Evolutionary conservation across 2,329 filamentous ascomycete species (phyloP).

Genomic region (Curvularia hawaiiensis): DNA sequence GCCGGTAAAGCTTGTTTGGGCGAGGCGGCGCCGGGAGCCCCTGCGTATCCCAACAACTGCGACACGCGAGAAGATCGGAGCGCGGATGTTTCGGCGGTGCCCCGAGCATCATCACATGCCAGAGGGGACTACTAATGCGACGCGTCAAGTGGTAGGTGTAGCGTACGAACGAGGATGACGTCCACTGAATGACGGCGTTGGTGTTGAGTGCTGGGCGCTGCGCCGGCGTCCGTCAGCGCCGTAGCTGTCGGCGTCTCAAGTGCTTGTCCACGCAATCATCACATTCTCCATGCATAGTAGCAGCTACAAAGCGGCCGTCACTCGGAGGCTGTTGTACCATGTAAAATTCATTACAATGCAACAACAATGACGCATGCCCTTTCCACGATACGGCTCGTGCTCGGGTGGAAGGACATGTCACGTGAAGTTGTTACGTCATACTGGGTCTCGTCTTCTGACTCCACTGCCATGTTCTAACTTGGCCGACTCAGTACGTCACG

Average conservation of each 20-base stretch:
- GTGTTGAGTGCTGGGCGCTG: not conserved
- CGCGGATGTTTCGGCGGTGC: conserved; percentile 24
- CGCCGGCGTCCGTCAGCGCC: conserved; percentile 3
- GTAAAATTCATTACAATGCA: not conserved
- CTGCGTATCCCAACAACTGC: conserved; percentile 32
- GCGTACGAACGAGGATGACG: conserved; percentile 2
- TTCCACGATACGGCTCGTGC: not conserved
- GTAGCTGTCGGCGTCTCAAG: conserved; percentile 5
- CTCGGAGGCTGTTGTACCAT: not conserved
- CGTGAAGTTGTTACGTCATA: conserved; percentile 6
- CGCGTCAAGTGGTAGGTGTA: not conserved
- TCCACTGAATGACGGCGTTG: not conserved
- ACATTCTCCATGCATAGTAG: not conserved
- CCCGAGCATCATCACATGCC: conserved; percentile 23
- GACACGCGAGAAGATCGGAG: conserved; percentile 16
- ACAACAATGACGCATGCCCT: conserved; percentile 1
- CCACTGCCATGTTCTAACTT: not conserved
- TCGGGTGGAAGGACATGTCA: not conserved
- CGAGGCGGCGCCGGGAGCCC: conserved; percentile 13
- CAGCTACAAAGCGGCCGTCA: not conserved
- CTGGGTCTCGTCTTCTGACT: not conserved
- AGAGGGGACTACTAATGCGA: conserved; percentile 3
- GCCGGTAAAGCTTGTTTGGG: conserved; percentile 33
- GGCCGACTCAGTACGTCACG: conserved; percentile 13
- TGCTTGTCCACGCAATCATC: conserved; percentile 2